Base-by-base conservation (phyloP, 2,329 filamentous ascomycete species). In the Pestalotiopsis sp. region DNA sequence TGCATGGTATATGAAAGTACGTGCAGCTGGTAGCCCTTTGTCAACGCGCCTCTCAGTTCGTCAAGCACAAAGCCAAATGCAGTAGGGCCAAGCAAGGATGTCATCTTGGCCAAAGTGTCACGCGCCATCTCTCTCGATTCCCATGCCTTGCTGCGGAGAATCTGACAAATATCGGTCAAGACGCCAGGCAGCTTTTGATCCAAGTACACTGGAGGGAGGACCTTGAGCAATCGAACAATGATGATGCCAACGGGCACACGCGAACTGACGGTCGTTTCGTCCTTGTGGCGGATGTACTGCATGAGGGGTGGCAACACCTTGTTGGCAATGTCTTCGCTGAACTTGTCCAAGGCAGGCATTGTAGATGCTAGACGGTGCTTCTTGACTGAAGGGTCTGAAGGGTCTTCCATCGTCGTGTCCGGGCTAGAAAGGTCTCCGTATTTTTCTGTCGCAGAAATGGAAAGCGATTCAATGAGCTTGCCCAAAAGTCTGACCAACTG, bases 1-100 rank as follows among this genome's bases (percentile, higher is more conserved):
- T 99, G 96, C 78, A 99, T 89, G 0, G 96, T 98, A 79, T 93
- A 99, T 0, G 95, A 98, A 27, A 99, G 85, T 11, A 99, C 94
- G 78, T 99, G 96, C 52, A 98, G 87, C 76, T 99, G 96, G 76
- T 97, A 97, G 4, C 96, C 96, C 75, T 91, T 89, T 61, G 91
- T 91, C 13, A 99, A 85, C 6, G 95, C 93, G 68, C 92, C 91
- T 64, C 94, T 88, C 27, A 99, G 84, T 78, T 98, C 95, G 77
- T 95, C 97, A 68, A 99, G 84, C n/a, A 99, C 91, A 78, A 98
- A 98, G 2, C 93, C 92, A 74, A 99, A 92, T 78, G 93, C 97
- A 1, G 89, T 85, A 0, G 95, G 89, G 0, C 96, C 96, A 52
- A 98, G 86, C 41, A 97, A 85, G 12, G 89, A 86, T 11, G 94